Conservation (phyloP, 2,329 filamentous ascomycete genomes). For the Ceratocystis albifundus region DNA sequence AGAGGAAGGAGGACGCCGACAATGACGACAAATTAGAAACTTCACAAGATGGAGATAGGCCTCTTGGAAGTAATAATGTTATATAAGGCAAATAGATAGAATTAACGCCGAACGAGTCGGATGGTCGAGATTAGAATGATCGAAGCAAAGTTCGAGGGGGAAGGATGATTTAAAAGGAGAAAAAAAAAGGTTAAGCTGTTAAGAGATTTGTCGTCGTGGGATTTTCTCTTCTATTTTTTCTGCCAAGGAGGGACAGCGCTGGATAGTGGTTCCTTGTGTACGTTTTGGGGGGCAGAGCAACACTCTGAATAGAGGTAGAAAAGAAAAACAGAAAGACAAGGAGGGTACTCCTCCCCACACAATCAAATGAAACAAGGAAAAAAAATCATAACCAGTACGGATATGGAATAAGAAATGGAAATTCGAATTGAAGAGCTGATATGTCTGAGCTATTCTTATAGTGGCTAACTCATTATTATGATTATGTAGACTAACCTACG, state of each 20-base stretch:
- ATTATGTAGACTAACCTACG: too few relatives aligned
- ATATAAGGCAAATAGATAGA: neutral
- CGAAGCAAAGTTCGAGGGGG: constrained; percentile 12
- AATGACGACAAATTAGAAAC: neutral
- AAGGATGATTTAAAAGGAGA: constrained; percentile 13
- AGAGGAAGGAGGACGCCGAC: constrained; percentile 3
- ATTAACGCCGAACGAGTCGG: constrained; percentile 16
- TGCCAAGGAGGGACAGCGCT: constrained; percentile 12
- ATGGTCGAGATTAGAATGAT: neutral
- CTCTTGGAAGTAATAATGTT: neutral
- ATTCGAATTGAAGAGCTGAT: neutral
- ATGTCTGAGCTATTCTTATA: too few relatives aligned
- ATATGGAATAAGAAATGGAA: neutral
- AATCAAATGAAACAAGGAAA: neutral
- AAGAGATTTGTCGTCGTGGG: constrained; percentile 18
- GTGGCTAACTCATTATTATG: too few relatives aligned
- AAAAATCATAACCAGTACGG: neutral
- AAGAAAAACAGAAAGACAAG: constrained; percentile 3
- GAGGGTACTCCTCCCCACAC: too few relatives aligned
- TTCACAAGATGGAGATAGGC: neutral
- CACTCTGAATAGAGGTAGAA: neutral
- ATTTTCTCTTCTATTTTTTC: constrained; percentile 19
- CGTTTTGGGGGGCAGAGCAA: constrained; percentile 4
- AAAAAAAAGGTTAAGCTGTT: constrained; percentile 19
- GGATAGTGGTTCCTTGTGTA: constrained; percentile 20